Evolutionary conservation across 768 basidiomycete species (phyloP), one percentile per base, ranked within the genome.

Genomic region (Rhodocollybia butyracea): DNA sequence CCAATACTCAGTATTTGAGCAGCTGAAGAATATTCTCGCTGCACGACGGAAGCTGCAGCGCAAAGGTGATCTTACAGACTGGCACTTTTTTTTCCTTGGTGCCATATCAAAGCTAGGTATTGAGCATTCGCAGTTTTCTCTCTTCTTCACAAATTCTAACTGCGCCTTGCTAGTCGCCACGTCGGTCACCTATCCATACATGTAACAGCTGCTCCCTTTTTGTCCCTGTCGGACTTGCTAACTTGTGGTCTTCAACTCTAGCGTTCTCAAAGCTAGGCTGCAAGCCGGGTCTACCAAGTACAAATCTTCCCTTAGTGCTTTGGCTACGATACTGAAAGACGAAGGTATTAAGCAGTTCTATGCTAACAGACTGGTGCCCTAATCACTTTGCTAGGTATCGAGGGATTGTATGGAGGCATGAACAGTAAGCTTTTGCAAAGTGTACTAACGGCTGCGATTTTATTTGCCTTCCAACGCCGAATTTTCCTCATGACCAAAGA

Each of bases 31-130:
- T 63, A 62, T 83, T 34, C 65, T 98, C 56, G 73, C 94, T 53
- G 77, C 80, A 57, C 79, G 78, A 29, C 82, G 89, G 32, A 84
- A 81, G 27, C 74, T 66, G 46, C 80, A 73, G 61, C 67, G 84
- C 61, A 71, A 68, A 42, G 69, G 72, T 55, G 66, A 70, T 36
- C 17, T 98, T 34, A 79, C 83, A 8, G 94, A 97, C 64, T 81
- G 84, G 78, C 96, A 99, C 66, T 89, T 93, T 70, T 98, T 99
- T 77, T 63, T 94, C 57, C 82, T 98, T n/a, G 96, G 96, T 2
- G 97, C 97, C 1, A 66, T 96, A 38, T 91, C 93, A 11, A 98
- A 99, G 69, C 81, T 98, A 7, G 80, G 89, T 89, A 65, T n/a
- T n/a, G n/a, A 11, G 79, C 64, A n/a, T 39, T 22, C 21, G 30